phyloP scores from a whole-genome alignment of 805 yeast species.

The Maudiozyma turicensis region DNA sequence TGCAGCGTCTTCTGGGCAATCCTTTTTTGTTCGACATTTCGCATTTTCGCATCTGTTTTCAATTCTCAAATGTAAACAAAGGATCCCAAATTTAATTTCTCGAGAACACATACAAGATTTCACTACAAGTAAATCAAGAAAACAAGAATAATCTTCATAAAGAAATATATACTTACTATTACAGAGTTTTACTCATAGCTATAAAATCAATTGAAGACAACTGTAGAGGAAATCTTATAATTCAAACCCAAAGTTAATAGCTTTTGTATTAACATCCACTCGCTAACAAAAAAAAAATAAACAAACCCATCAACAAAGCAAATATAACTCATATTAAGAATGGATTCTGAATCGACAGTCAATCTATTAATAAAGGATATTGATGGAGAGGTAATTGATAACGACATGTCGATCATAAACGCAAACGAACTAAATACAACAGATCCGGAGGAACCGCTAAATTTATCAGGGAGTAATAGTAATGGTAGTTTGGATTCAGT shows the following conservation, averaged over 20 bases:
- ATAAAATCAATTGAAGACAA: too few species aligned
- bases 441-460: slow-evolving; percentile 1
- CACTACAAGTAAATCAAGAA: background rate
- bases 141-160: too few species aligned
- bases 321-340: background rate
- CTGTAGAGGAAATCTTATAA: too few species aligned
- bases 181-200: too few species aligned
- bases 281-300: background rate
- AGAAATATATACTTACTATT: too few species aligned
- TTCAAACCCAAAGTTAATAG: too few species aligned
- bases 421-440: background rate
- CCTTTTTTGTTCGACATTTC: background rate
- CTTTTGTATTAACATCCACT: too few species aligned
- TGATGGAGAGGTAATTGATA: slow-evolving; percentile 1
- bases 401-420: background rate
- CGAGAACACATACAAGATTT: background rate
- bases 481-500: background rate
- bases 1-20: background rate
- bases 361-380: slow-evolving; percentile 12
- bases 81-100: background rate
- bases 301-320: background rate
- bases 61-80: background rate
- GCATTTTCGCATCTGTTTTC: background rate
- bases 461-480: background rate
- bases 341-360: slow-evolving; percentile 15